Conservation (phyloP, 768 basidiomycete genomes). For the Cystofilobasidium macerans region DNA sequence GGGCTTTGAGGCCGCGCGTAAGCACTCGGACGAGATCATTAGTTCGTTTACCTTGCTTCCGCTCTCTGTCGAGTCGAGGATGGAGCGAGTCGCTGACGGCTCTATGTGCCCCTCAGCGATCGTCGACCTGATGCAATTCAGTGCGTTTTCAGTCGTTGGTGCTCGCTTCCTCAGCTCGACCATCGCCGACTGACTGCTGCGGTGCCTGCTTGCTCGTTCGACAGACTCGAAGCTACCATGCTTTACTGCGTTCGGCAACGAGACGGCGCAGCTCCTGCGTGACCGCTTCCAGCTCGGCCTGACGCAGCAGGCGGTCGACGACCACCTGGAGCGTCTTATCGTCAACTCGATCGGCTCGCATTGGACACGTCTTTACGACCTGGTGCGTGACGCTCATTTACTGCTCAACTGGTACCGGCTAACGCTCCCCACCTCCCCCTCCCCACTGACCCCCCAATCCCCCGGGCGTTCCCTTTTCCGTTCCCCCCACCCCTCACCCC, state of each 20-base stretch:
- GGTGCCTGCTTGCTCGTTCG: neutral
- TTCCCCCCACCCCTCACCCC: neutral
- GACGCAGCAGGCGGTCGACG: slow-evolving; percentile 67
- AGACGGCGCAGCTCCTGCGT: slow-evolving; percentile 73
- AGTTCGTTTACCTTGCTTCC: slow-evolving; percentile 46
- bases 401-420: neutral
- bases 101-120: slow-evolving; percentile 44
- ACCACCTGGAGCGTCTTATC: slow-evolving; percentile 80
- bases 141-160: slow-evolving; percentile 39
- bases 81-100: slow-evolving; percentile 30
- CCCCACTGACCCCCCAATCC: neutral
- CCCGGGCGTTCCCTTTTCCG: neutral
- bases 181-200: neutral
- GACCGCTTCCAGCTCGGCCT: slow-evolving; percentile 89
- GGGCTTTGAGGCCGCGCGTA: slow-evolving; percentile 84
- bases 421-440: slow-evolving; percentile 8
- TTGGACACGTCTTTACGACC: slow-evolving; percentile 94
- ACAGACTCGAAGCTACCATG: slow-evolving; percentile 81
- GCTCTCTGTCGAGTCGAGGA: neutral
- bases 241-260: slow-evolving; percentile 78
- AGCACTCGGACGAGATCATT: slow-evolving; percentile 92
- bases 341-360: slow-evolving; percentile 81
- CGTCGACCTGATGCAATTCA: slow-evolving; percentile 97
- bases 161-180: slow-evolving; percentile 24
- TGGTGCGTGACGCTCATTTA: slow-evolving; percentile 45